phyloP scores from a whole-genome alignment of 2,329 filamentous ascomycete species.

The Sporothrix mexicana region DNA sequence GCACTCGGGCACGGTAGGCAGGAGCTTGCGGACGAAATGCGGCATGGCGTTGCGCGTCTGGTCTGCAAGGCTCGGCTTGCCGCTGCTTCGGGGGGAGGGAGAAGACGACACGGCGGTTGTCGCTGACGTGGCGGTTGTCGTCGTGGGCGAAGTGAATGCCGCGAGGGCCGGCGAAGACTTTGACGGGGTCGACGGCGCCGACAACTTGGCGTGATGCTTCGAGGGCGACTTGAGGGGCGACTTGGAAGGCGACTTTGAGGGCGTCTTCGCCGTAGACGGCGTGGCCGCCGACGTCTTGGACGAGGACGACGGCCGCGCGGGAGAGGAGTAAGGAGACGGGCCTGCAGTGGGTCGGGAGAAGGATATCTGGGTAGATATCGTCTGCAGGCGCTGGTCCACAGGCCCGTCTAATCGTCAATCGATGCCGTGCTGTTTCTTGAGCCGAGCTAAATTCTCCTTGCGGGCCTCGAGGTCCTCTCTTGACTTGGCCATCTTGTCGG shows the following conservation, averaged over 20 bases:
- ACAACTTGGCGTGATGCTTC: constrained; percentile 46
- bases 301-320: constrained; percentile 43
- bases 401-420: constrained; percentile 87
- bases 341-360: constrained; percentile 58
- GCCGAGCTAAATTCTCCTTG: constrained; percentile 95
- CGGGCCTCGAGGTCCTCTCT: constrained; percentile 93
- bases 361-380: constrained; percentile 34
- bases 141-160: constrained; percentile 12
- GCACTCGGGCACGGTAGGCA: constrained; percentile 44
- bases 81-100: constrained; percentile 41
- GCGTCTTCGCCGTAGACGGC: constrained; percentile 38
- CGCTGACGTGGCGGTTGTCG: constrained; percentile 27
- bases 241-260: constrained; percentile 23
- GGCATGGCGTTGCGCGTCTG: constrained; percentile 47
- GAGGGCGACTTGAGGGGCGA: constrained; percentile 22
- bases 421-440: constrained; percentile 98
- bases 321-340: constrained; percentile 61
- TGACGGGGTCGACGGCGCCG: constrained; percentile 13
- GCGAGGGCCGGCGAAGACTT: constrained; percentile 26
- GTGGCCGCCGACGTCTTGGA: constrained; percentile 36
- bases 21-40: constrained; percentile 47
- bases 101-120: constrained; percentile 37
- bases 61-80: constrained; percentile 43
- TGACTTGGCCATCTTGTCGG: constrained; percentile 74
- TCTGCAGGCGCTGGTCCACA: constrained; percentile 58